Base-by-base conservation (phyloP, 2,329 filamentous ascomycete genomes). In the Dothideomycetes sp. region DNA sequence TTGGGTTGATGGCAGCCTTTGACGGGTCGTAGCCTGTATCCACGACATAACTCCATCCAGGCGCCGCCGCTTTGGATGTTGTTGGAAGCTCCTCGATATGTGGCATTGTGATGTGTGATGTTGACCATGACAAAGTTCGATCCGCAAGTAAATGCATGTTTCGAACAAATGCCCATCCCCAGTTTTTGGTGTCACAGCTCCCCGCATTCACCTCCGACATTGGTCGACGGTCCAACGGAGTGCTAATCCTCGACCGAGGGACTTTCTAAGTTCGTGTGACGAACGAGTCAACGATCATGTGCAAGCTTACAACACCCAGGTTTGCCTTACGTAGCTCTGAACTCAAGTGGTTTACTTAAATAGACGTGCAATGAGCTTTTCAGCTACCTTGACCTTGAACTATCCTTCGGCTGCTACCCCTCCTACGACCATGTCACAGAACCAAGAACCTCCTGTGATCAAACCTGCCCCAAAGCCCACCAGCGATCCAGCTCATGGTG, bases 11-110 rank as follows among this genome's bases (percentile, higher is more conserved):
- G 38, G 68, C 58, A 36, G 66, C 59, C 50, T 73, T 71, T 8
- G 76, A 70, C 10, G 74, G 70, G 41, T 76, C 71, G 42, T 74
- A 70, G 60, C 73, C 57, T 12, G 74, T 79, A 56, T 94, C 85
- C 20, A 87, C 80, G 1, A 95, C 84, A 59, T 94, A 94, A 10
- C 86, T 86, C 82, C 87, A 96, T 54, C 89, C 89, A 1, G 89
- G 87, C 1, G 85, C 83, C 12, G 78, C 78, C 46, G 77, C 78
- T 13, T 56, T 55, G 19, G 78, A 68, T 55, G 76, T 78, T 44
- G 65, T 67, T 24, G 85, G 83, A 43, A 95, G 69, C 52, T 94
- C 82, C 62, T 93, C 80, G 53, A 96, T 85, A 53, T 84, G 82
- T 51, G 75, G 75, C 71, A 48, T 48, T 13, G 16, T 20, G 27